Evolutionary conservation across 1,139 yeast genomes (phyloP), one percentile per base, ranked within the genome.

Genomic region (Magnusiomyces magnusii): DNA sequence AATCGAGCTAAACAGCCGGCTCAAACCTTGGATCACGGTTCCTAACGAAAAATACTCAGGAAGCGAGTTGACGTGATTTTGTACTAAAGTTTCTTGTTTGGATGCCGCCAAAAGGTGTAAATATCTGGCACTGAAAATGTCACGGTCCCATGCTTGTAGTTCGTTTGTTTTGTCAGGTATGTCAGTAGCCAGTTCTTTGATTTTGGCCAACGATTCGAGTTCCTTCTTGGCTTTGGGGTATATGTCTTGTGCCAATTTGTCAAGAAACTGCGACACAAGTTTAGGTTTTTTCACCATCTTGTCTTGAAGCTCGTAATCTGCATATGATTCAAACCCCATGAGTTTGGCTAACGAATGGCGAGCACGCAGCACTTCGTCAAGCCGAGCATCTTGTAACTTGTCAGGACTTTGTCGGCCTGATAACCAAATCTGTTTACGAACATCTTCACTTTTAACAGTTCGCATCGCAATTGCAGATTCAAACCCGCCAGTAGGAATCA

Each of bases 131-230:
- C 81, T 71, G 60, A 86, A 79, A 69, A 81, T 92, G 64, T 91
- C 97, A 61, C 96, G 79, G 71, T 93, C 99, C 99, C 99, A 93
- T 1, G 96, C 96, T 63, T 84, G 81, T 44, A 90, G 60, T 27
- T 55, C 62, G 27, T 56, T 55, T 5, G 61, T 57, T 24, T 60
- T 57, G 24, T 58, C 77, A 21, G 74, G 59, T 15, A 60, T 71
- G 21, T 72, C 71, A 2, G 82, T 71, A 3, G 84, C 71, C 21
- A 79, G 67, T 15, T 54, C 60, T 56, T 68, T 69, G 19, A 72
- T 62, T 54, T 64, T 68, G 52, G 60, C 60, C 41, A 66, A 62
- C 17, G 64, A 64, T 55, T 73, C 74, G 28, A 90, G 66, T 69
- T 91, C 97, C 17, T 74, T 69, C n/a, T 78, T 71, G 0, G 95